Evolutionary conservation across 345 rosid species (phyloP).

Genomic region (Iberis pinnata): DNA sequence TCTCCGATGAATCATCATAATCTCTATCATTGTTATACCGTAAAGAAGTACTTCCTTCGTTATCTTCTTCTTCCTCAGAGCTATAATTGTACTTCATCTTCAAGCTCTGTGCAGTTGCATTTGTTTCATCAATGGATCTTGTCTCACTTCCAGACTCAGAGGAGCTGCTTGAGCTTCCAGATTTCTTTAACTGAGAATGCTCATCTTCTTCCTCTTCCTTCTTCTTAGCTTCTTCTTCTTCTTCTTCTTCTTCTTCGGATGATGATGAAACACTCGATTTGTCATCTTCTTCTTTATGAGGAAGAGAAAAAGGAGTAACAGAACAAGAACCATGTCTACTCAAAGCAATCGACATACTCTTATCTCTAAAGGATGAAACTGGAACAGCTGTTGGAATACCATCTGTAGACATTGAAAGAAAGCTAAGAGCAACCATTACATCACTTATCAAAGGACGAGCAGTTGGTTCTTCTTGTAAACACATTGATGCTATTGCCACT

Average conservation of each 20-base stretch:
- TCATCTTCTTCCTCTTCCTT: slow-evolving; percentile 17
- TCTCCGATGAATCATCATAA: slow-evolving; percentile 5
- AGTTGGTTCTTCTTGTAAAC: slow-evolving; percentile 64
- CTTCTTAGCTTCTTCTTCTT: slow-evolving; percentile 12
- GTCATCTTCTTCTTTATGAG: slow-evolving; percentile 22
- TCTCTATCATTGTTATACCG: slow-evolving; percentile 17
- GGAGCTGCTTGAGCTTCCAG: slow-evolving; percentile 15
- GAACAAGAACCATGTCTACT: slow-evolving; percentile 32
- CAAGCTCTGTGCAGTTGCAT: slow-evolving; percentile 27
- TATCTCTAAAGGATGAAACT: slow-evolving; percentile 27
- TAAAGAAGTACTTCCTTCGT: slow-evolving; percentile 10
- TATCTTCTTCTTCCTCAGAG: slow-evolving; percentile 27
- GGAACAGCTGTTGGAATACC: slow-evolving; percentile 27
- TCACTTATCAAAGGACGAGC: slow-evolving; percentile 81
- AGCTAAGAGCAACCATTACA: slow-evolving; percentile 59
- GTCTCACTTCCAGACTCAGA: slow-evolving; percentile 17
- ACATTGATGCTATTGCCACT: slow-evolving; percentile 83
- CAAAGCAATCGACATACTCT: slow-evolving; percentile 31
- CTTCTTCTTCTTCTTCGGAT: slow-evolving; percentile 9
- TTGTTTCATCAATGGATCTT: slow-evolving; percentile 21
- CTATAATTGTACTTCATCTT: slow-evolving; percentile 26
- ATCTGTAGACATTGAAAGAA: slow-evolving; percentile 42
- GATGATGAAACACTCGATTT: slow-evolving; percentile 19
- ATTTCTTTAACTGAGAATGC: slow-evolving; percentile 16
- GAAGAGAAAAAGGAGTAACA: slow-evolving; percentile 11